Base-by-base conservation (phyloP, 2,329 filamentous ascomycete species). In the Microcera coccophila region DNA sequence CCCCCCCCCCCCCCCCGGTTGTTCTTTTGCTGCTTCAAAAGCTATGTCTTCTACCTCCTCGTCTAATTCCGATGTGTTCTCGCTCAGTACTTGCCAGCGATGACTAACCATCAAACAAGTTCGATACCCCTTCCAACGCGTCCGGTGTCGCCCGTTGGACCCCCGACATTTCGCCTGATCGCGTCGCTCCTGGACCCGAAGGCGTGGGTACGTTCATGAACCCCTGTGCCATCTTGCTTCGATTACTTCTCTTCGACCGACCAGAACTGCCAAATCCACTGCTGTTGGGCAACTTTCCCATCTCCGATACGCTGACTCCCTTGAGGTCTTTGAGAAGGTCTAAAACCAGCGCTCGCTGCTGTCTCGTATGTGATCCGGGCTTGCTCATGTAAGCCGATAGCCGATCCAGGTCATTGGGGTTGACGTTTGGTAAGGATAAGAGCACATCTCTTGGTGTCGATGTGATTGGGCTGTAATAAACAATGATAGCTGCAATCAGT, bases 281-380 rank as follows among this genome's bases (percentile, higher is more conserved):
- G 35, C 70, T 74, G 62, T 81, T 81, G 39, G 68, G 73, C 5
- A 98, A 81, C 65, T 88, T 93, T 19, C 93, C 93, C 72, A 93
- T 86, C 67, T 98, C 93, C 7, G 90, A 87, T 42, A 98, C 87
- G 56, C 90, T 91, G 5, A 97, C 84, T 1, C 93, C 93, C 53
- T 95, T 83, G 5, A 98, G 75, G 33, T 90, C 84, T 54, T 90
- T 87, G 17, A 98, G 72, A 14, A 98, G 70, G 49, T 95, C 88
- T 8, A 98, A 70, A 14, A 98, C 81, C 18, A 94, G 70, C 1
- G 83, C 85, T 16, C 91, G 76, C 66, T 95, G 90, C 56, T 87
- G 81, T 3, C 90, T 78, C n/a, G 83, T 78, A 39, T 81, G 79
- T 14, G 78, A 72, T 1, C 69, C 69, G 3, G 79, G 75, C 22